Percentiles rank a stretch among this genome's conserved stretches.
phyloP scores from a whole-genome alignment of 352 stramenopile genomes.

The Phytophthora rubi region DNA sequence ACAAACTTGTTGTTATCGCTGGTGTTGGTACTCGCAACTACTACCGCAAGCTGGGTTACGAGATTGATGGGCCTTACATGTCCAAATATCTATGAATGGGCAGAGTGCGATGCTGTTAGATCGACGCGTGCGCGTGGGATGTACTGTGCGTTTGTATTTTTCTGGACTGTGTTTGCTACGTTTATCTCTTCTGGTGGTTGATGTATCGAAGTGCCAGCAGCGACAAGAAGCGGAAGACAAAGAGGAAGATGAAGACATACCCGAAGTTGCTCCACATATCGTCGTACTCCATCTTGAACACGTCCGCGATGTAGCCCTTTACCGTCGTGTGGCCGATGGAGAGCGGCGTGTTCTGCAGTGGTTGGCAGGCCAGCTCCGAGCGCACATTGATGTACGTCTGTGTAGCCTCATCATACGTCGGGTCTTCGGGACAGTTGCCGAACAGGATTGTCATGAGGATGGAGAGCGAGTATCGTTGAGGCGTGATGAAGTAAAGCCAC shows the following conservation, averaged over 20 bases:
- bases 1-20: slow-evolving; percentile 97
- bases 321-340: slow-evolving; percentile 34
- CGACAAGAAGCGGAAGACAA: slow-evolving; percentile 40
- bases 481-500: slow-evolving; percentile 55
- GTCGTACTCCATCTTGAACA: slow-evolving; percentile 49
- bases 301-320: slow-evolving; percentile 39
- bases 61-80: slow-evolving; percentile 98
- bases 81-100: slow-evolving; percentile 87
- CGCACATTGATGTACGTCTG: slow-evolving; percentile 29
- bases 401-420: slow-evolving; percentile 30
- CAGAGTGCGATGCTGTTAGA: background rate
- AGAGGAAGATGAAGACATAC: slow-evolving; percentile 41
- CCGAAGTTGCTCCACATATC: slow-evolving; percentile 42
- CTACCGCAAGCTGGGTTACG: slow-evolving; percentile 97
- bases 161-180: background rate
- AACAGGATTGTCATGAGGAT: slow-evolving; percentile 38
- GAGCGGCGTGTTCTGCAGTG: slow-evolving; percentile 36
- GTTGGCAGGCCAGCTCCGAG: slow-evolving; percentile 43
- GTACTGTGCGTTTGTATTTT: slow-evolving; percentile 3
- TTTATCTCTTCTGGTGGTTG: slow-evolving; percentile 53
- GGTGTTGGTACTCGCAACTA: slow-evolving; percentile 96
- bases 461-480: slow-evolving; percentile 35
- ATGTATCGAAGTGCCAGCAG: slow-evolving; percentile 50
- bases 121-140: background rate
- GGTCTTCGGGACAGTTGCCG: slow-evolving; percentile 35